Conservation (phyloP, 192 early-diverging fungal species). For the Coemansia sp. region DNA sequence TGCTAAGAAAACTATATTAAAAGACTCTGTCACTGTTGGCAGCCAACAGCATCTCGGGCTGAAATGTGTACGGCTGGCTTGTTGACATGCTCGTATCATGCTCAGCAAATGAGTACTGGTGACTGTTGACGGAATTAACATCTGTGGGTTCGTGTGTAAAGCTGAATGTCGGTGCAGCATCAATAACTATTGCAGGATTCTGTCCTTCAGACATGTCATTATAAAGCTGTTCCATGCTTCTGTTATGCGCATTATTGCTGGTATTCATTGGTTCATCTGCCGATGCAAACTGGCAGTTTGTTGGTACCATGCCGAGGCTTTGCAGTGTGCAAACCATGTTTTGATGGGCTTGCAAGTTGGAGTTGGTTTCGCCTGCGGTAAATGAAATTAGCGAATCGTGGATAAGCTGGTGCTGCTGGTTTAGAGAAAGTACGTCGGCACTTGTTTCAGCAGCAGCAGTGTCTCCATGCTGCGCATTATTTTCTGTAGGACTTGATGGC, state of each 20-base stretch:
- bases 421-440: too few relatives aligned
- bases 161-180: neutral
- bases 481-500: neutral
- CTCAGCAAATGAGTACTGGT: neutral
- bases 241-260: neutral
- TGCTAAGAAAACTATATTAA: neutral
- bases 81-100: too few relatives aligned
- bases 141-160: too few relatives aligned
- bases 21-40: neutral
- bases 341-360: neutral
- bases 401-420: neutral
- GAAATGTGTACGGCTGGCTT: constrained; percentile 1
- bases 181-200: neutral
- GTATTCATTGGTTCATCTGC: neutral
- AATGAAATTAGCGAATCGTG: neutral
- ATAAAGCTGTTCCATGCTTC: neutral
- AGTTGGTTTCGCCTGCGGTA: neutral
- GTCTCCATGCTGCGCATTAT: neutral
- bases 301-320: neutral
- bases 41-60: constrained; percentile 3
- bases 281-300: neutral
- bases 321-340: constrained; percentile 14
- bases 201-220: neutral
- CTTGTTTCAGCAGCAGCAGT: too few relatives aligned
- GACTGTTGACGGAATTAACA: neutral